A percentile compares a stretch with the other conserved stretches of the same genome.
Conservation (phyloP, 805 yeast species). For the Spathaspora boniae region DNA sequence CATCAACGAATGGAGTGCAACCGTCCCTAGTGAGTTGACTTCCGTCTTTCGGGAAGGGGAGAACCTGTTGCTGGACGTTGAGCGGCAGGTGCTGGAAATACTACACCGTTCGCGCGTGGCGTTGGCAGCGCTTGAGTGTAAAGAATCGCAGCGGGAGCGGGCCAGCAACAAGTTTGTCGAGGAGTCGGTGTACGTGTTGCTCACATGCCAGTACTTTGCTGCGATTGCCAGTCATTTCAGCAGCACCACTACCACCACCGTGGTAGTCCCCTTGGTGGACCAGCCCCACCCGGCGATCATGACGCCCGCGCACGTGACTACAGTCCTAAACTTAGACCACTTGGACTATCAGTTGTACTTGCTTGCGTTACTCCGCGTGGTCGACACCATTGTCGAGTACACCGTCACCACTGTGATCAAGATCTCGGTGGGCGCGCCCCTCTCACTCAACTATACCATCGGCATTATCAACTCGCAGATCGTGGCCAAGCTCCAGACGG, state of each 20-base stretch:
- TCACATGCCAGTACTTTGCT: slow-evolving; percentile 17
- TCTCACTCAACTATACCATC: slow-evolving; percentile 15
- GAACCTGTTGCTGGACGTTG: too few relatives aligned
- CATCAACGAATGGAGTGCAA: slow-evolving; percentile 4
- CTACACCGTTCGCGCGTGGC: slow-evolving; percentile 2
- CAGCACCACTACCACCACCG: slow-evolving; percentile 6
- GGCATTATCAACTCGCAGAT: slow-evolving; percentile 19
- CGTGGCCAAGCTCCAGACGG: slow-evolving; percentile 21
- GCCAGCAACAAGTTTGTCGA: slow-evolving; percentile 16
- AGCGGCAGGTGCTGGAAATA: not conserved
- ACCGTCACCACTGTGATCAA: slow-evolving; percentile 22
- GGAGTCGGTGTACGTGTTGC: slow-evolving; percentile 17
- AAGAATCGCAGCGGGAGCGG: slow-evolving; percentile 16
- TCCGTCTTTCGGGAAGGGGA: too few relatives aligned
- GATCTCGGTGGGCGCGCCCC: slow-evolving; percentile 12
- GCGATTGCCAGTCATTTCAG: slow-evolving; percentile 12
- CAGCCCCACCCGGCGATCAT: too few relatives aligned
- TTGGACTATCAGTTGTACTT: slow-evolving; percentile 21
- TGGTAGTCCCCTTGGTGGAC: slow-evolving; percentile 13
- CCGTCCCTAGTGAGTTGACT: slow-evolving; percentile 3
- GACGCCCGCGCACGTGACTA: slow-evolving; percentile 16
- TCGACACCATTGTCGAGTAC: slow-evolving; percentile 23
- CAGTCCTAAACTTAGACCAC: slow-evolving; percentile 7
- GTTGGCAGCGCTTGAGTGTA: slow-evolving; percentile 11
- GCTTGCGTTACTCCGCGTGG: slow-evolving; percentile 18